These are phyloP conservation scores for Ascochyta rabiei DNA, from an alignment of 2,329 filamentous ascomycete genomes.

Conservation along the genomic window DNA sequence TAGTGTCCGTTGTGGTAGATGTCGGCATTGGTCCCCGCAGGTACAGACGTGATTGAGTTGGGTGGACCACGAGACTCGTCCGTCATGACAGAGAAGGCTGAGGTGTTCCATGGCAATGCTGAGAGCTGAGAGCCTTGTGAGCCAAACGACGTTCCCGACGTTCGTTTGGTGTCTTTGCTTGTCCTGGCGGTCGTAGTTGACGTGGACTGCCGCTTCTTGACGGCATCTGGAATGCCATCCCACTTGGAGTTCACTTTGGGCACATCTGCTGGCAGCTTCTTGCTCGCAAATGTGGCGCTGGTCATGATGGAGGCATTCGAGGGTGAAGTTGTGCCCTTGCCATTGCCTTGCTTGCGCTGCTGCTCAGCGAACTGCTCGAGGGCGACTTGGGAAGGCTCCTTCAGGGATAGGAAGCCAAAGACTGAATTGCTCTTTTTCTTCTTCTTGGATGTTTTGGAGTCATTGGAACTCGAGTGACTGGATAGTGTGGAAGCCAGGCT, in stretches of 20 bases:
- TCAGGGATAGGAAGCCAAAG: conserved; percentile 55
- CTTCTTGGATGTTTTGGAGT: conserved; percentile 38
- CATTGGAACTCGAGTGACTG: conserved; percentile 34
- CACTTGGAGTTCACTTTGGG: conserved; percentile 62
- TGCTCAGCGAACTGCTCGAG: conserved; percentile 54
- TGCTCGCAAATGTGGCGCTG: conserved; percentile 35
- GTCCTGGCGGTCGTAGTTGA: conserved; percentile 10
- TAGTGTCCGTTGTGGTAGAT: conserved; percentile 13
- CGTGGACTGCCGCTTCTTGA: conserved; percentile 37
- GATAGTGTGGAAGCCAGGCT: conserved; percentile 42
- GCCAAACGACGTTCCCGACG: conserved; percentile 23
- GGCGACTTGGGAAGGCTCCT: conserved; percentile 57
- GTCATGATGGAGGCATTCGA: conserved; percentile 14
- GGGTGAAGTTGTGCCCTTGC: conserved; percentile 27
- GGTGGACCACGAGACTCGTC: conserved; percentile 37
- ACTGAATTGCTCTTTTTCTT: conserved; percentile 47
- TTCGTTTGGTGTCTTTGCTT: conserved; percentile 24
- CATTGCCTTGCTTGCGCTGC: conserved; percentile 49
- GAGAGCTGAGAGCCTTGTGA: conserved; percentile 19
- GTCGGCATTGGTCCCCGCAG: conserved; percentile 11
- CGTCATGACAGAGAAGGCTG: conserved; percentile 31
- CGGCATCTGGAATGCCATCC: conserved; percentile 56
- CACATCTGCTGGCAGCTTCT: conserved; percentile 56
- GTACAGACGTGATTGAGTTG: conserved; percentile 37
- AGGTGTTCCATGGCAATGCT: conserved; percentile 20